These are phyloP conservation scores for Capsicum chinense DNA, from an alignment of 257 asterid species.

Conservation along the genomic window DNA sequence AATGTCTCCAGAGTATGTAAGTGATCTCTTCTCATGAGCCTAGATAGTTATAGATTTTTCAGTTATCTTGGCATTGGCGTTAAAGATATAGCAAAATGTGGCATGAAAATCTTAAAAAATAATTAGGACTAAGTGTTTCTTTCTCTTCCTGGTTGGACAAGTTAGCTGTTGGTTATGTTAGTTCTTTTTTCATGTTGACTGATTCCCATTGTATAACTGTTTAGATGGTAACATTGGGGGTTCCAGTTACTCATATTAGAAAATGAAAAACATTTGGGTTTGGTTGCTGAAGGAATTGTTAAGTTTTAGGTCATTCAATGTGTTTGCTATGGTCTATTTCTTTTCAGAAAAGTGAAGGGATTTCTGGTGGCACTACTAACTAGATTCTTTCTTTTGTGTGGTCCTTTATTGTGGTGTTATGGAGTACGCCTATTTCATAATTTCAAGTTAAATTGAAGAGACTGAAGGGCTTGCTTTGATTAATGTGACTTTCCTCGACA, in stretches of 20 bases:
- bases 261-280: slow-evolving; percentile 20
- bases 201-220: neutral
- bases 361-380: neutral
- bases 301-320: neutral
- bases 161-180: neutral
- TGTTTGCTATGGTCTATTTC: neutral
- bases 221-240: neutral
- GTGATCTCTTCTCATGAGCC: slow-evolving; percentile 30
- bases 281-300: neutral
- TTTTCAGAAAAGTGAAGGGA: neutral
- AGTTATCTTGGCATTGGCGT: slow-evolving; percentile 10
- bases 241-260: neutral
- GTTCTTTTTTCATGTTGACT: neutral
- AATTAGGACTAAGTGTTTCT: neutral
- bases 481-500: neutral
- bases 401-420: neutral
- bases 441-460: neutral
- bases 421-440: neutral
- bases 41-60: slow-evolving; percentile 14
- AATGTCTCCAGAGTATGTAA: slow-evolving; percentile 79
- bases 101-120: neutral
- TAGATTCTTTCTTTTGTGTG: neutral
- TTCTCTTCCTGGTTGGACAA: neutral
- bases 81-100: neutral
- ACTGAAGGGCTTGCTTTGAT: neutral